phyloP scores from a whole-genome alignment of 441 rosid species.

The Melianthus villosus region DNA sequence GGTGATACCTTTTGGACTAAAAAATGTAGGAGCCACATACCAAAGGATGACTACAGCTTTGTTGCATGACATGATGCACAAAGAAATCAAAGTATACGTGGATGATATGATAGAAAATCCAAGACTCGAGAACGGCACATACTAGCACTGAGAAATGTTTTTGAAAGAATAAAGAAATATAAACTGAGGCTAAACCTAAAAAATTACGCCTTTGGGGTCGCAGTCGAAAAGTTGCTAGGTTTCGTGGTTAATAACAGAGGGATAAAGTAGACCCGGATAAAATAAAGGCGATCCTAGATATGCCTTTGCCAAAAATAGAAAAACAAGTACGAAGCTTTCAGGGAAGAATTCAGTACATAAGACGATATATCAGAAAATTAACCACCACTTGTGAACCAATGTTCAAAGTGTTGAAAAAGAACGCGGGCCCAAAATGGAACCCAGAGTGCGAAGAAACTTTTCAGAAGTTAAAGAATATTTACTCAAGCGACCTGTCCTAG shows the following conservation, averaged over 20 bases:
- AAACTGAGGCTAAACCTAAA: not conserved
- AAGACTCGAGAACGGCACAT: not conserved
- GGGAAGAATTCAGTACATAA: too few species aligned
- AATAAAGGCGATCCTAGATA: not conserved
- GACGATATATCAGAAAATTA: too few species aligned
- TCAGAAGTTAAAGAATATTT: not conserved
- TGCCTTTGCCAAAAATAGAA: not conserved
- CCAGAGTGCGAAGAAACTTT: not conserved
- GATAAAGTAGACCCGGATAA: not conserved
- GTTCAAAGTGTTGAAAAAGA: not conserved
- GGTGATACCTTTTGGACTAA: slow-evolving; percentile 1
- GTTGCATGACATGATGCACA: not conserved
- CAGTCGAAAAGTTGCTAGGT: not conserved
- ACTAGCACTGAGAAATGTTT: not conserved
- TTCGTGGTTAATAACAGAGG: not conserved
- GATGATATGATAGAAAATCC: not conserved
- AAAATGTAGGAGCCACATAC: not conserved
- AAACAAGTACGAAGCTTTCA: too few species aligned
- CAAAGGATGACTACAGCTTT: not conserved
- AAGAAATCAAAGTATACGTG: not conserved
- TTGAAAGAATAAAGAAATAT: not conserved
- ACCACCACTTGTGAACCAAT: not conserved
- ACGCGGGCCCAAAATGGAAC: not conserved
- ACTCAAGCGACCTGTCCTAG: not conserved
- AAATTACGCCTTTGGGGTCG: slow-evolving; percentile 1